Conservation (phyloP, 345 rosid species). For the Psidium friedrichsthalianum region DNA sequence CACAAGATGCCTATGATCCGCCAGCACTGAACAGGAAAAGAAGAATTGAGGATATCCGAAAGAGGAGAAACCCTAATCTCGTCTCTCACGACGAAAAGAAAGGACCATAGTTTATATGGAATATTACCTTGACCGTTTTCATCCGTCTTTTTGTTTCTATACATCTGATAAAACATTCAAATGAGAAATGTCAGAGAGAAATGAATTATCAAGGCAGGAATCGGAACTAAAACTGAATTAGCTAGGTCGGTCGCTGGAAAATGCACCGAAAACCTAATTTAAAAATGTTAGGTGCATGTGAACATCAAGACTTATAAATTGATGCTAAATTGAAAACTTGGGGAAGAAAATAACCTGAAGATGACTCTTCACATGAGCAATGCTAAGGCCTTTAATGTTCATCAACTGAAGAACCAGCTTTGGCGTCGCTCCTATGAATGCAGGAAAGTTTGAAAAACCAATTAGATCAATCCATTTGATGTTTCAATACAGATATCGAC, state of each 20-base stretch:
- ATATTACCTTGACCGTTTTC: constrained; percentile 48
- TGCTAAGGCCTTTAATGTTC: constrained; percentile 81
- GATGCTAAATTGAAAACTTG: background rate
- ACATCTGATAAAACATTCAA: constrained; percentile 38
- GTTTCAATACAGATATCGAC: background rate
- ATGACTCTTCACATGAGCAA: constrained; percentile 92
- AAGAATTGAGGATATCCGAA: background rate
- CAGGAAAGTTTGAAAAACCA: background rate
- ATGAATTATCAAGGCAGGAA: background rate
- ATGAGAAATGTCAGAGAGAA: background rate
- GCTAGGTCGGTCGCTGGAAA: background rate
- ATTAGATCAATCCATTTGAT: background rate
- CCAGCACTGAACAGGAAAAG: constrained; percentile 21
- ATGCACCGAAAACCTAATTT: background rate
- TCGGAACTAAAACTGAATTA: background rate
- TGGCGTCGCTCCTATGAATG: constrained; percentile 63
- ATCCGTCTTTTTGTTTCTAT: constrained; percentile 72
- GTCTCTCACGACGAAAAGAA: background rate
- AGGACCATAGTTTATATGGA: background rate
- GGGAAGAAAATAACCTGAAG: constrained; percentile 42
- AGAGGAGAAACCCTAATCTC: constrained; percentile 11
- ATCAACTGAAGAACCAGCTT: constrained; percentile 72
- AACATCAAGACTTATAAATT: background rate
- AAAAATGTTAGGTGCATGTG: background rate
- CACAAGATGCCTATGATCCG: constrained; percentile 46